phyloP scores from a whole-genome alignment of 257 asterid genomes.

The Cruciata laevipes region DNA sequence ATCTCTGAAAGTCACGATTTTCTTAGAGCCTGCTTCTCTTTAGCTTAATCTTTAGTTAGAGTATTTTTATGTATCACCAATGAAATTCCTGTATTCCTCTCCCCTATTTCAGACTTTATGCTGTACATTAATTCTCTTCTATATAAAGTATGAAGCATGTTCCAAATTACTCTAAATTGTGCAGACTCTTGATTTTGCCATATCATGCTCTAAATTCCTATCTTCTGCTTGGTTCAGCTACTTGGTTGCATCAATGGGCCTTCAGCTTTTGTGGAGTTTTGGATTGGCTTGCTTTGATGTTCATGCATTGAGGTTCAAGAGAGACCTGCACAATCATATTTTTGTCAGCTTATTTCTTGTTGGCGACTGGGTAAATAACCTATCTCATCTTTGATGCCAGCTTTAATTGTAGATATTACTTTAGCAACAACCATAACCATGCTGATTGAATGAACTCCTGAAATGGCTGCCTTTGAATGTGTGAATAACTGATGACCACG shows the following conservation, averaged over 20 bases:
- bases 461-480: neutral
- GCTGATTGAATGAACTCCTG: neutral
- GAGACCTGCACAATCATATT: slow-evolving; percentile 60
- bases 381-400: slow-evolving; percentile 15
- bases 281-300: slow-evolving; percentile 77
- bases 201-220: neutral
- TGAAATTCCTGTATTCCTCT: neutral
- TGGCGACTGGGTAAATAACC: slow-evolving; percentile 80
- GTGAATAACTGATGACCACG: too few species aligned
- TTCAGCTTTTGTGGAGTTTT: slow-evolving; percentile 87
- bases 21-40: neutral
- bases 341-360: slow-evolving; percentile 67
- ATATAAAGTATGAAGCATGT: neutral
- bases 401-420: neutral
- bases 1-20: neutral
- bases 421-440: too few species aligned
- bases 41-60: neutral
- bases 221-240: slow-evolving; percentile 44
- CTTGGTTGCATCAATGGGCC: slow-evolving; percentile 93
- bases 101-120: neutral
- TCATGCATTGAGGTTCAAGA: slow-evolving; percentile 77
- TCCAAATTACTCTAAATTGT: neutral
- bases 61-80: too few species aligned
- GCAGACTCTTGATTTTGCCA: neutral
- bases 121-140: neutral